Conservation (phyloP, 75 land plant genomes). For the Adiantum capillusveneris region DNA sequence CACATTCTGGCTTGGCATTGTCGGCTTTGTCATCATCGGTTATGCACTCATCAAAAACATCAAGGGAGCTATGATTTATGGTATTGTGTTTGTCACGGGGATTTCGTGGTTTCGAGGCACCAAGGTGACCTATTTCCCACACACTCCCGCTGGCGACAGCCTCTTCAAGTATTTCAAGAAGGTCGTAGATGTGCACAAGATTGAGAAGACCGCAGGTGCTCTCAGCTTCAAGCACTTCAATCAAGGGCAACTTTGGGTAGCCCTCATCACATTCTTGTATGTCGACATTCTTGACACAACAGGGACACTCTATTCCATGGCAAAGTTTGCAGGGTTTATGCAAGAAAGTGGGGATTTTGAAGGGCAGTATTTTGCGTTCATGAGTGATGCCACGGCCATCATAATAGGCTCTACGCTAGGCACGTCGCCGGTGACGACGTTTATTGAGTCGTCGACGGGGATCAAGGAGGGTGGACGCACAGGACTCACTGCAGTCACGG, state of each 20-base stretch:
- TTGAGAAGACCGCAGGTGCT: conserved; percentile 52
- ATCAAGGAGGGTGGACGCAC: conserved; percentile 84
- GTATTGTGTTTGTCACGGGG: conserved; percentile 70
- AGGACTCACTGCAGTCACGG: conserved; percentile 71
- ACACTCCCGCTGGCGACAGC: conserved; percentile 47
- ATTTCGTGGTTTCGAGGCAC: conserved; percentile 79
- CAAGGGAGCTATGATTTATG: conserved; percentile 81
- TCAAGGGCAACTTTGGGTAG: conserved; percentile 50
- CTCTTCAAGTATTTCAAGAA: conserved; percentile 59
- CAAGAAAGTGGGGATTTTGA: conserved; percentile 60
- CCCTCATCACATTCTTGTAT: conserved; percentile 57
- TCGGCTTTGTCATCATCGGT: conserved; percentile 58
- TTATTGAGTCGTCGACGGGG: conserved; percentile 76
- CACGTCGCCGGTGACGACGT: conserved; percentile 57
- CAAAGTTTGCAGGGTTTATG: conserved; percentile 60
- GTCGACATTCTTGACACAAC: conserved; percentile 85
- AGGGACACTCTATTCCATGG: conserved; percentile 82
- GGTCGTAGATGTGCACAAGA: conserved; percentile 62
- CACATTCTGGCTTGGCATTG: conserved; percentile 72
- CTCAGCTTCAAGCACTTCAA: conserved; percentile 52
- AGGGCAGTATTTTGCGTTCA: conserved; percentile 79
- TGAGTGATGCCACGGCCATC: conserved; percentile 69
- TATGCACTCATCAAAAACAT: conserved; percentile 47
- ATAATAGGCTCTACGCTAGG: conserved; percentile 58
- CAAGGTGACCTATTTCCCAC: conserved; percentile 63